These are phyloP conservation scores for Fusarium compactum DNA, from an alignment of 2,329 filamentous ascomycete genomes.

Conservation along the genomic window DNA sequence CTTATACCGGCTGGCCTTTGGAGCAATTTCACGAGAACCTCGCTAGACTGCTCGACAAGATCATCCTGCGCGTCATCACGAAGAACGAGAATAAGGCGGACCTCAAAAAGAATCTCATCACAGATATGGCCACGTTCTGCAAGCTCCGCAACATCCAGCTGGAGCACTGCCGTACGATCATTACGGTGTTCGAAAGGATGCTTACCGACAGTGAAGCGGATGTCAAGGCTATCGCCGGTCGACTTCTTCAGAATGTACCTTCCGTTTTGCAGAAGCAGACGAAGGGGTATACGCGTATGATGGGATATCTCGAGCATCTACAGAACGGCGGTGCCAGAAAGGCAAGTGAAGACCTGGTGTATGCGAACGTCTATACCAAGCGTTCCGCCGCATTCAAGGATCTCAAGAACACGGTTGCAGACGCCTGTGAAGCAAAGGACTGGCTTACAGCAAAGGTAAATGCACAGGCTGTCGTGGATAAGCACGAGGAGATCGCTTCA, in stretches of 20 bases:
- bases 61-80: slow-evolving; percentile 6
- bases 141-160: slow-evolving; percentile 25
- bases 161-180: slow-evolving; percentile 13
- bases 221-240: not conserved
- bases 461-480: not conserved
- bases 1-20: slow-evolving; percentile 20
- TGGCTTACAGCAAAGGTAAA: slow-evolving; percentile 8
- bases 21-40: slow-evolving; percentile 15
- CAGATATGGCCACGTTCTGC: not conserved
- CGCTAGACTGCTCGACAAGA: slow-evolving; percentile 17
- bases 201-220: not conserved
- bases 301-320: not conserved
- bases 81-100: slow-evolving; percentile 8
- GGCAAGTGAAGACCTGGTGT: slow-evolving; percentile 1
- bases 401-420: not conserved
- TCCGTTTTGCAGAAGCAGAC: slow-evolving; percentile 10
- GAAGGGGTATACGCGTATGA: slow-evolving; percentile 4
- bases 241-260: not conserved
- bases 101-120: not conserved
- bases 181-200: slow-evolving; percentile 14
- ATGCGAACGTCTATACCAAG: slow-evolving; percentile 23
- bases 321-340: slow-evolving; percentile 1
- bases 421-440: not conserved
- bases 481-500: not conserved
- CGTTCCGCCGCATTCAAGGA: slow-evolving; percentile 19